Conservation (phyloP, 257 asterid species). For the Eucommia ulmoides region DNA sequence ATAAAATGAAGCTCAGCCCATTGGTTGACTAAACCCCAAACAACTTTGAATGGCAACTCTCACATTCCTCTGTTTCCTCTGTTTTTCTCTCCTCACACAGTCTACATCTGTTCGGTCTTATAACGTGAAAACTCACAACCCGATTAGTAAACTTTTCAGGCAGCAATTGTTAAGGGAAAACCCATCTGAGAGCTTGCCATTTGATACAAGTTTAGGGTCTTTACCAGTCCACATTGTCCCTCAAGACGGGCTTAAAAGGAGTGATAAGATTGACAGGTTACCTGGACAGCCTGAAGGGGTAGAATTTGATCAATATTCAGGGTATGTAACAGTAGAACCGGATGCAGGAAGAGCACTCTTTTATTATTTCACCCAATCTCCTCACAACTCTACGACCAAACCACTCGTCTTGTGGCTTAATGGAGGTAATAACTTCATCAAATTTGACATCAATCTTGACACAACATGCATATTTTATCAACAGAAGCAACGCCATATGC, state of each 20-base stretch:
- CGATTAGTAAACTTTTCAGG: neutral
- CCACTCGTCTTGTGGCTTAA: constrained; percentile 42
- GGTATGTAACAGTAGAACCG: constrained; percentile 36
- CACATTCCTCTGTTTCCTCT: too few species aligned
- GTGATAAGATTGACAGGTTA: constrained; percentile 5
- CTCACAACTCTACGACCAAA: constrained; percentile 20
- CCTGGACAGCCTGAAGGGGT: constrained; percentile 32
- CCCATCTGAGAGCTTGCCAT: neutral
- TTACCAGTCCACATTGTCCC: constrained; percentile 4
- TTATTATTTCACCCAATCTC: constrained; percentile 31
- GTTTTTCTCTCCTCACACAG: neutral
- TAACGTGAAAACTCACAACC: neutral
- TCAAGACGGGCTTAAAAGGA: constrained; percentile 9
- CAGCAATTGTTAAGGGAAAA: neutral
- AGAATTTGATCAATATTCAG: constrained; percentile 28
- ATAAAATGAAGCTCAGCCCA: too few species aligned
- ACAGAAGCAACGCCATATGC: too few species aligned
- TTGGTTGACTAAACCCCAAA: too few species aligned
- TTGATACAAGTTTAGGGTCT: neutral
- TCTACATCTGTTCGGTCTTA: neutral
- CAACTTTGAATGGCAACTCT: too few species aligned
- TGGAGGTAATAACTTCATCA: constrained; percentile 17
- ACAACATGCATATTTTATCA: too few species aligned
- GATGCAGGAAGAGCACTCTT: constrained; percentile 30
- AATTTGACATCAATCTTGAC: too few species aligned